Conservation (phyloP, 345 rosid species). For the Citrus cavaleriei region DNA sequence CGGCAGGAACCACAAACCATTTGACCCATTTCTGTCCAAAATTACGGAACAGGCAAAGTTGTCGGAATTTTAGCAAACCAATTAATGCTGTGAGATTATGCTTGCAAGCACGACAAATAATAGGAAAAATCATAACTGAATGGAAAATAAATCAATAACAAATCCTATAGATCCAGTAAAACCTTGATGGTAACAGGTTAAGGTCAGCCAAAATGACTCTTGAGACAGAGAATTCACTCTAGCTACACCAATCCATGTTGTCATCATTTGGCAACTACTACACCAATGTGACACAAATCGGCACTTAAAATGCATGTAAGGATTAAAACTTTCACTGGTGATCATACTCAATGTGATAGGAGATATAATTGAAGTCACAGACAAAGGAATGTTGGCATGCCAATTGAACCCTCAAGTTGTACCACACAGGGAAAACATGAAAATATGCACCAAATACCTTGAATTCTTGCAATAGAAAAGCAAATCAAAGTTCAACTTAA, state of each 20-base stretch:
- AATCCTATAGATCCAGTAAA: neutral
- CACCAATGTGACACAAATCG: neutral
- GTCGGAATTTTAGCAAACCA: neutral
- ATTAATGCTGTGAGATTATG: neutral
- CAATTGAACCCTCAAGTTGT: neutral
- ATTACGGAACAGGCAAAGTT: neutral
- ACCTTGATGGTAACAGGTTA: neutral
- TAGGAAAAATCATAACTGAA: neutral
- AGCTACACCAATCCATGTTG: neutral
- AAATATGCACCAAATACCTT: neutral
- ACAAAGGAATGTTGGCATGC: neutral
- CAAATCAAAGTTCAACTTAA: neutral
- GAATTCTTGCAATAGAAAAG: neutral
- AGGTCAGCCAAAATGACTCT: neutral
- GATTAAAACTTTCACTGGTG: neutral
- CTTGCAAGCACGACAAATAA: neutral
- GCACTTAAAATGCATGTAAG: neutral
- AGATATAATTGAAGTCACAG: neutral
- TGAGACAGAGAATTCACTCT: neutral
- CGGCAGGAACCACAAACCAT: slow-evolving; percentile 97
- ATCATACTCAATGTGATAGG: neutral
- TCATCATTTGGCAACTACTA: neutral
- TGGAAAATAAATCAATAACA: neutral
- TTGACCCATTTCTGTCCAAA: slow-evolving; percentile 58
- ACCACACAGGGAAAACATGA: neutral